Evolutionary conservation across 257 asterid genomes (phyloP).

Genomic region (Solanum rostratum): DNA sequence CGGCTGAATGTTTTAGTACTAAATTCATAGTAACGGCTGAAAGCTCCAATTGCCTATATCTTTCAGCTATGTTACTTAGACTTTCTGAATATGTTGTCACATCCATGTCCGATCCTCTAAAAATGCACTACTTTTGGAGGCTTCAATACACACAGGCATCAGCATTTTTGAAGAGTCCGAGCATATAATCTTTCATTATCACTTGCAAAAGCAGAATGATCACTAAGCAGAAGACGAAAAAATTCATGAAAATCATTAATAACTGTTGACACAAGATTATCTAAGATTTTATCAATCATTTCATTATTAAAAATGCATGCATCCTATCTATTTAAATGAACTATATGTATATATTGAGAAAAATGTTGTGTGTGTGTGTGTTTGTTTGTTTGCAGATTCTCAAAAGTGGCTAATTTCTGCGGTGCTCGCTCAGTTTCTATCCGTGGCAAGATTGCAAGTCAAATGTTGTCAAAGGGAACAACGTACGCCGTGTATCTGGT

Average conservation of each 20-base stretch:
- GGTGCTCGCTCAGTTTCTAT: conserved; percentile 45
- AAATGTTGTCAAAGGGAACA: not conserved
- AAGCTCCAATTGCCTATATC: no score
- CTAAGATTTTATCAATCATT: not conserved
- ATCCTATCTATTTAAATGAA: not conserved
- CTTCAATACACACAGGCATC: no score
- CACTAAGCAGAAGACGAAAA: not conserved
- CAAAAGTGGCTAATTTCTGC: conserved; percentile 47
- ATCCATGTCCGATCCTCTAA: no score
- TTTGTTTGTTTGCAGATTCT: conserved; percentile 49
- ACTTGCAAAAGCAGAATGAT: not conserved
- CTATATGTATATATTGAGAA: no score
- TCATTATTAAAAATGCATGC: not conserved
- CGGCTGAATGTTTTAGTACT: no score
- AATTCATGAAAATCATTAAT: not conserved
- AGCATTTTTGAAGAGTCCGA: not conserved
- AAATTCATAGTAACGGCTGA: no score
- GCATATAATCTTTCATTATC: not conserved
- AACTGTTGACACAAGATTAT: not conserved
- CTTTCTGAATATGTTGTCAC: no score
- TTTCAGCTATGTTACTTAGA: no score
- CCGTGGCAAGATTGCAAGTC: conserved; percentile 27
- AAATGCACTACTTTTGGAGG: no score
- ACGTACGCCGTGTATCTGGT: conserved; percentile 41
- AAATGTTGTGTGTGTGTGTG: no score